phyloP scores from a whole-genome alignment of 768 basidiomycete genomes.

The Erythrobasidium yunnanense region DNA sequence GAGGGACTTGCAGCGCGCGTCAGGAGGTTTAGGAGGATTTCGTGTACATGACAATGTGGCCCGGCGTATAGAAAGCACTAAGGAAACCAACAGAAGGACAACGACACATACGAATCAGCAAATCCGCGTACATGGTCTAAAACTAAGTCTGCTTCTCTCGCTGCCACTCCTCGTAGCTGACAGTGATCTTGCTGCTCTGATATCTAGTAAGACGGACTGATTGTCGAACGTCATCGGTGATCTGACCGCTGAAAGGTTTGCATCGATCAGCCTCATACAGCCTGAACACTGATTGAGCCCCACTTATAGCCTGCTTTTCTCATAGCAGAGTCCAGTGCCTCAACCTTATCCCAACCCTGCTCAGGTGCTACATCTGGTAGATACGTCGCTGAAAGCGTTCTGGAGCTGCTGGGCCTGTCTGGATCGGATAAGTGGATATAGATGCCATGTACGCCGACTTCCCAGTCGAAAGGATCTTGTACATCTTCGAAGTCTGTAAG shows the following conservation, averaged over 20 bases:
- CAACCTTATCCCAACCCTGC: conserved; percentile 85
- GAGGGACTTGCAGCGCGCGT: too few species aligned
- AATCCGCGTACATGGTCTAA: too few species aligned
- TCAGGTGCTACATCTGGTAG: conserved; percentile 83
- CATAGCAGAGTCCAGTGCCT: conserved; percentile 82
- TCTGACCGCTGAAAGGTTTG: conserved; percentile 46
- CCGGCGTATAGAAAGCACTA: too few species aligned
- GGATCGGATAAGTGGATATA: conserved; percentile 77
- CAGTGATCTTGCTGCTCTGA: conserved; percentile 60
- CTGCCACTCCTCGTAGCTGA: conserved; percentile 65
- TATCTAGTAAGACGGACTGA: conserved; percentile 68
- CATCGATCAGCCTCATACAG: neutral
- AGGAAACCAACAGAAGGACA: too few species aligned
- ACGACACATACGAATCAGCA: too few species aligned
- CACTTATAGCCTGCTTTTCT: conserved; percentile 77
- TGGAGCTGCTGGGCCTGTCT: conserved; percentile 40
- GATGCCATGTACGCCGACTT: conserved; percentile 81
- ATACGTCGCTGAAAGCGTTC: conserved; percentile 62
- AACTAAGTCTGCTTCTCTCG: too few species aligned
- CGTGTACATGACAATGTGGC: too few species aligned
- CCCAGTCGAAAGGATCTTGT: conserved; percentile 80
- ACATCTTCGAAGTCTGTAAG: conserved; percentile 86
- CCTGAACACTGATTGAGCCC: neutral
- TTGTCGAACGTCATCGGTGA: conserved; percentile 70
- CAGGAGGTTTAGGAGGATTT: too few species aligned